Evolutionary conservation across 1,139 yeast species (phyloP).

Genomic region (Zygosaccharomyces pseudobailii): DNA sequence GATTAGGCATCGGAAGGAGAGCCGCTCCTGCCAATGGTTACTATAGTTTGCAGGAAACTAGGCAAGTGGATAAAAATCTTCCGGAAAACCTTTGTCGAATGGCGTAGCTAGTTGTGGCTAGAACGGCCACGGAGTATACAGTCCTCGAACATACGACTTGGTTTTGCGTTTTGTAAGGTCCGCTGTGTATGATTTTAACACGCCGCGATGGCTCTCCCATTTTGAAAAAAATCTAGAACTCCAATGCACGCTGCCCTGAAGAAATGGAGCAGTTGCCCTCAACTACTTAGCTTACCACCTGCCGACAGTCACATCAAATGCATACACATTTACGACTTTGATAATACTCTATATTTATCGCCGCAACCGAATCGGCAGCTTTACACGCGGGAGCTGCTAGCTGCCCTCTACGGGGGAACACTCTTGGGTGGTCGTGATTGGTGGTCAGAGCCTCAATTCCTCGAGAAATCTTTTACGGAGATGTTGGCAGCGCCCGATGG

Average conservation of each 20-base stretch:
- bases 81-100: too few relatives aligned
- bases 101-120: too few relatives aligned
- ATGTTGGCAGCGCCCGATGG: constrained; percentile 21
- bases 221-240: background rate
- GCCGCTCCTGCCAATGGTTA: background rate
- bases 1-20: background rate
- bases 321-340: constrained; percentile 46
- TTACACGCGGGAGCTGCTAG: constrained; percentile 32
- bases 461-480: constrained; percentile 36
- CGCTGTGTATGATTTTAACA: background rate
- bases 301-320: constrained; percentile 19
- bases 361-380: constrained; percentile 42
- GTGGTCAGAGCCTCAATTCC: constrained; percentile 41
- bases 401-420: constrained; percentile 8
- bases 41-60: background rate
- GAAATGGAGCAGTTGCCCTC: constrained; percentile 28
- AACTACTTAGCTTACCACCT: constrained; percentile 16
- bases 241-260: constrained; percentile 5
- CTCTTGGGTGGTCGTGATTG: constrained; percentile 40
- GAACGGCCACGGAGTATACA: too few relatives aligned
- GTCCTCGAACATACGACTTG: too few relatives aligned
- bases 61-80: too few relatives aligned
- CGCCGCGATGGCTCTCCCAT: background rate
- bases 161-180: too few relatives aligned
- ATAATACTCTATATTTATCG: constrained; percentile 43